Conservation (phyloP, 2,329 filamentous ascomycete species). For the Claviceps sorghi region DNA sequence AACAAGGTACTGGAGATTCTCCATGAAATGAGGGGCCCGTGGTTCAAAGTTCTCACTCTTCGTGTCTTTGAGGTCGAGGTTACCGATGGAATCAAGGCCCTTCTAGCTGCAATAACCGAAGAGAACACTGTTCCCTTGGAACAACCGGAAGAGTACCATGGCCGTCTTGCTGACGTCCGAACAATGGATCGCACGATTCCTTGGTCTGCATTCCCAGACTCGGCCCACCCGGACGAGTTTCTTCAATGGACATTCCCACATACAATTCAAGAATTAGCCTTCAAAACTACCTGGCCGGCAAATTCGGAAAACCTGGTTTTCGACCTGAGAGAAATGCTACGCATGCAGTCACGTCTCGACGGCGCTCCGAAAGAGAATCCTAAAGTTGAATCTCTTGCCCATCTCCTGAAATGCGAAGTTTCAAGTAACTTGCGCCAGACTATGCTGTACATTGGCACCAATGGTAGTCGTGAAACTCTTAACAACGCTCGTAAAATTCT, state of each 20-base stretch:
- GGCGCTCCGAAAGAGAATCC: neutral
- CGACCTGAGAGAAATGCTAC: neutral
- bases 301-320: neutral
- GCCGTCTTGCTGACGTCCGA: neutral
- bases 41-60: conserved; percentile 19
- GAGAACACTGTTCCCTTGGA: neutral
- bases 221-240: neutral
- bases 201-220: neutral
- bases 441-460: conserved; percentile 16
- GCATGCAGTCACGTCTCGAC: neutral
- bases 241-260: neutral
- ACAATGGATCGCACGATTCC: neutral
- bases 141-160: neutral
- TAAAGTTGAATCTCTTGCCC: neutral
- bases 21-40: conserved; percentile 21
- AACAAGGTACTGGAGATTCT: conserved; percentile 17
- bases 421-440: conserved; percentile 15
- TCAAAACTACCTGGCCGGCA: neutral
- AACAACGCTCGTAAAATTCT: conserved; percentile 7
- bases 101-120: conserved; percentile 10
- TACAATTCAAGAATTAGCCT: neutral
- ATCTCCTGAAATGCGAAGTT: conserved; percentile 1
- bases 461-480: conserved; percentile 4
- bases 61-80: conserved; percentile 6
- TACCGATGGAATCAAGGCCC: conserved; percentile 8